These are phyloP conservation scores for Rossbeevera mucosa DNA, from an alignment of 768 basidiomycete species.

Conservation along the genomic window DNA sequence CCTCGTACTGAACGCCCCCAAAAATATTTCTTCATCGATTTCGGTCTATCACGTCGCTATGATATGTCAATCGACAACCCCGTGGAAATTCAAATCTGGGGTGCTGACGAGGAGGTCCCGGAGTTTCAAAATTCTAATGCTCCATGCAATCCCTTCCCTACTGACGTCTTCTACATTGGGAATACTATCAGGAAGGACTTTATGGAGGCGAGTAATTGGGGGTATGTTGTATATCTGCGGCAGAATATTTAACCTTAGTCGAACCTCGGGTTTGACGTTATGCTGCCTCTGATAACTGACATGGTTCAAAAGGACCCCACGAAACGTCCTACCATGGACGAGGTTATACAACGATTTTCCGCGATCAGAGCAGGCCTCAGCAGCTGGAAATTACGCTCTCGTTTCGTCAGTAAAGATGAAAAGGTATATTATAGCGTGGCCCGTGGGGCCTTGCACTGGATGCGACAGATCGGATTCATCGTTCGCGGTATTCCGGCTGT, in stretches of 20 bases:
- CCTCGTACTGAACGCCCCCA: not conserved
- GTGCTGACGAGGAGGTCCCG: not conserved
- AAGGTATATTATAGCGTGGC: not conserved
- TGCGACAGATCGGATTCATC: conserved; percentile 19
- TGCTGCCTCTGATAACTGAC: conserved; percentile 31
- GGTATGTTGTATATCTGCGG: not conserved
- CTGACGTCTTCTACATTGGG: not conserved
- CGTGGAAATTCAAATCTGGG: not conserved
- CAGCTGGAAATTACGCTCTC: conserved; percentile 28
- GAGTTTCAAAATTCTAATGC: not conserved
- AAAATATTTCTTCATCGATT: not conserved
- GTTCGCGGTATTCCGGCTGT: conserved; percentile 15
- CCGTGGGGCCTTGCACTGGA: conserved; percentile 20
- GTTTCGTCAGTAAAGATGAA: conserved; percentile 10
- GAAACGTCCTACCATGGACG: conserved; percentile 35
- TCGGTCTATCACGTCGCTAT: not conserved
- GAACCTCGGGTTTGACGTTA: conserved; percentile 24
- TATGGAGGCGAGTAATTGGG: not conserved
- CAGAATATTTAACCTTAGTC: not conserved
- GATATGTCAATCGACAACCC: not conserved
- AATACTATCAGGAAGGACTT: not conserved
- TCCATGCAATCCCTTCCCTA: not conserved
- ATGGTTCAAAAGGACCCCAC: conserved; percentile 37
- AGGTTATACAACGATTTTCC: conserved; percentile 18
- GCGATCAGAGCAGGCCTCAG: conserved; percentile 9